A percentile compares a stretch with the other conserved stretches of the same genome.
These are phyloP conservation scores for Boletus rufocinnamomeus DNA, from an alignment of 768 basidiomycete genomes.

Conservation along the genomic window DNA sequence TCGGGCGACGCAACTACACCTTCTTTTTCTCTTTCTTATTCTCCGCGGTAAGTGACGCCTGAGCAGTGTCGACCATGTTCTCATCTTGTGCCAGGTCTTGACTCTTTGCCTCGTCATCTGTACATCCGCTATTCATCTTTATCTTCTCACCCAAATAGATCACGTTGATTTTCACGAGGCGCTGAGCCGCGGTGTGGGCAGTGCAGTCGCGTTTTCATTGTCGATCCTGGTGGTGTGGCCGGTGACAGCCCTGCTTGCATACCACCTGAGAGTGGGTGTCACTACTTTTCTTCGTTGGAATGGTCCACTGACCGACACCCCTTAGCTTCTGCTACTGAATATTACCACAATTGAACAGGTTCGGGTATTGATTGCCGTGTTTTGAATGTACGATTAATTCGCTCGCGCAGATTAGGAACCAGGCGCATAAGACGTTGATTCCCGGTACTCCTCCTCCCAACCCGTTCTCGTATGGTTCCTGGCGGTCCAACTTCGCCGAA, in stretches of 20 bases:
- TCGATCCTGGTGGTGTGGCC: slow-evolving; percentile 80
- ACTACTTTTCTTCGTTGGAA: neutral
- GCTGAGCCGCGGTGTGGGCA: slow-evolving; percentile 60
- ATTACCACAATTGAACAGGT: slow-evolving; percentile 97
- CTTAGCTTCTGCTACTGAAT: slow-evolving; percentile 77
- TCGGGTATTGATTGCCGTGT: slow-evolving; percentile 32
- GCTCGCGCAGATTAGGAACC: slow-evolving; percentile 70
- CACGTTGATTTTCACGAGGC: slow-evolving; percentile 50
- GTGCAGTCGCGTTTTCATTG: slow-evolving; percentile 77
- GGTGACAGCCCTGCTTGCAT: slow-evolving; percentile 72
- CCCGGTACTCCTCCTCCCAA: slow-evolving; percentile 72
- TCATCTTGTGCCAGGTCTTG: slow-evolving; percentile 51
- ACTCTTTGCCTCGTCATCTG: slow-evolving; percentile 75
- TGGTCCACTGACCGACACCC: slow-evolving; percentile 4
- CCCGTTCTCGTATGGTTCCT: slow-evolving; percentile 82
- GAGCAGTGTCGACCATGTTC: neutral
- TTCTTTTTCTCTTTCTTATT: slow-evolving; percentile 88
- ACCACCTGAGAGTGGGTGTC: slow-evolving; percentile 79
- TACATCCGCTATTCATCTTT: slow-evolving; percentile 83
- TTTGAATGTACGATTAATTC: slow-evolving; percentile 9
- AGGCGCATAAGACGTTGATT: slow-evolving; percentile 72
- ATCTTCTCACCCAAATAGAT: slow-evolving; percentile 57
- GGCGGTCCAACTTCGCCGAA: slow-evolving; percentile 71
- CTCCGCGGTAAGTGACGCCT: slow-evolving; percentile 57
- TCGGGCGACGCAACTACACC: slow-evolving; percentile 93